Conservation (phyloP, 345 rosid species). For the Leavenworthia alabamica region DNA sequence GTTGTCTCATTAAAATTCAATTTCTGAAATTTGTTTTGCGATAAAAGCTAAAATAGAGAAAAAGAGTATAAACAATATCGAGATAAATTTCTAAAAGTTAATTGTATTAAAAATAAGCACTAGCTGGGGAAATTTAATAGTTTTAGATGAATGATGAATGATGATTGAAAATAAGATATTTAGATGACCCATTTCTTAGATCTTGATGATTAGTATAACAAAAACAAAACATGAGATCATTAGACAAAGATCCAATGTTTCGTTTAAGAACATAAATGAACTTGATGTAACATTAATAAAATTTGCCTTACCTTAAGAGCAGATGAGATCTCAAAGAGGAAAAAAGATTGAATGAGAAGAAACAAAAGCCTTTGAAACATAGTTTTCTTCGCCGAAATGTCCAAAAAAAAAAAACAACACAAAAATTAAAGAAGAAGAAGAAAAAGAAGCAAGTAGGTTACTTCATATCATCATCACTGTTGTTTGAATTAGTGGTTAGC, state of each 20-base stretch:
- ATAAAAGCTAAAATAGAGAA: too few species aligned
- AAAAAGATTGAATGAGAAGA: constrained; percentile 23
- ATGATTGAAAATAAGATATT: background rate
- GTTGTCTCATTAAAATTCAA: too few species aligned
- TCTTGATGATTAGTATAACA: background rate
- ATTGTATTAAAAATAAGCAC: too few species aligned
- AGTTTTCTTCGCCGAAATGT: background rate
- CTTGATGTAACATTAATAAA: background rate
- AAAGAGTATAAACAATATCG: too few species aligned
- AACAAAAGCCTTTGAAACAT: constrained; percentile 35
- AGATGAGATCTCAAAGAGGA: constrained; percentile 38
- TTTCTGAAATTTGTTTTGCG: too few species aligned
- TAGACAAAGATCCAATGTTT: background rate
- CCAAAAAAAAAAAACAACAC: background rate
- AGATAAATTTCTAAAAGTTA: too few species aligned
- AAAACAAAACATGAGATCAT: background rate
- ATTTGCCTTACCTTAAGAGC: constrained; percentile 49
- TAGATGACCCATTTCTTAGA: background rate
- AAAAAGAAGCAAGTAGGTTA: constrained; percentile 7
- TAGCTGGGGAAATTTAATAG: too few species aligned
- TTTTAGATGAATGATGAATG: too few species aligned
- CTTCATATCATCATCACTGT: constrained; percentile 2
- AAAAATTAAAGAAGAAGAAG: background rate
- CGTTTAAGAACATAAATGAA: background rate
- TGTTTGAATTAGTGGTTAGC: constrained; percentile 4